phyloP scores from a whole-genome alignment of 139 green algal genomes.

The Eudorina sp. region DNA sequence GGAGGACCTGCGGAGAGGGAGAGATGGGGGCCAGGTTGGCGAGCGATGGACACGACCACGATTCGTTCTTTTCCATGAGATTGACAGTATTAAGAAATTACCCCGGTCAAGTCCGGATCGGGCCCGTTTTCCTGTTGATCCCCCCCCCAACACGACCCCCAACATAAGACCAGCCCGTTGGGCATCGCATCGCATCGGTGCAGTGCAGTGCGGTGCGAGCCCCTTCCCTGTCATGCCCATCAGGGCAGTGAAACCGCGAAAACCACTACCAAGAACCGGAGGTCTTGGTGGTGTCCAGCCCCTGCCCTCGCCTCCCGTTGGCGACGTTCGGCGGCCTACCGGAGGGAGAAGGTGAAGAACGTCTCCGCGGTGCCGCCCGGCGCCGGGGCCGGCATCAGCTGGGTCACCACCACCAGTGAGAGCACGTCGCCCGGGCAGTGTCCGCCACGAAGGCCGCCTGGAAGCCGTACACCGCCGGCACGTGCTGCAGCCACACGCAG shows the following conservation, averaged over 20 bases:
- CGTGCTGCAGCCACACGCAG: slow-evolving; percentile 50
- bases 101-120: neutral
- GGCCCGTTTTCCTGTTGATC: too few species aligned
- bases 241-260: too few species aligned
- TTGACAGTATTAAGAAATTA: neutral
- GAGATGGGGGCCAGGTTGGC: neutral
- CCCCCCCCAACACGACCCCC: too few species aligned
- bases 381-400: slow-evolving; percentile 52
- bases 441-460: slow-evolving; percentile 39
- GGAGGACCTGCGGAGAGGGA: neutral
- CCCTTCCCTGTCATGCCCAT: too few species aligned
- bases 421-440: slow-evolving; percentile 42
- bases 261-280: neutral
- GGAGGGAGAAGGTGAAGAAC: slow-evolving; percentile 14
- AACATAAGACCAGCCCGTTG: neutral
- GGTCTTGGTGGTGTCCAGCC: neutral
- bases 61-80: neutral
- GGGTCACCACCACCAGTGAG: slow-evolving; percentile 40
- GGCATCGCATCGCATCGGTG: too few species aligned
- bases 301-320: neutral
- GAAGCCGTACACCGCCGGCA: slow-evolving; percentile 52
- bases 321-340: neutral
- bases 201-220: too few species aligned
- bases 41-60: neutral
- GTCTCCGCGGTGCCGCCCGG: neutral